phyloP scores from a whole-genome alignment of 2,329 filamentous ascomycete species.

The Cladosporium sp. region DNA sequence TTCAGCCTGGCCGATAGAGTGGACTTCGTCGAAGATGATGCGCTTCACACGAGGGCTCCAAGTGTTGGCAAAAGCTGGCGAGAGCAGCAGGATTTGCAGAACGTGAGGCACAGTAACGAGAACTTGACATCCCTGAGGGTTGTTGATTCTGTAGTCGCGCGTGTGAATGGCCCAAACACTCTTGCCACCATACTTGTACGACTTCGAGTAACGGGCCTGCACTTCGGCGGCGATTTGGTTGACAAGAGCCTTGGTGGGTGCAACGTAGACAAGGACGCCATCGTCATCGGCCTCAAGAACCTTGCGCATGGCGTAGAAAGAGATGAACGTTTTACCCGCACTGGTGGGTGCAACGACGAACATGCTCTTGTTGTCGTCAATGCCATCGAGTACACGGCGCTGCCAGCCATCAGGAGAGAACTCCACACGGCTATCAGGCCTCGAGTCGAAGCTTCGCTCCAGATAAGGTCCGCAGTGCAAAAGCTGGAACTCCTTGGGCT shows the following conservation, averaged over 20 bases:
- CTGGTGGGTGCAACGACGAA: slow-evolving; percentile 75
- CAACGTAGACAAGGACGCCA: slow-evolving; percentile 70
- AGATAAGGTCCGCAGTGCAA: slow-evolving; percentile 66
- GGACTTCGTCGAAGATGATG: slow-evolving; percentile 79
- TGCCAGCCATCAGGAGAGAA: slow-evolving; percentile 78
- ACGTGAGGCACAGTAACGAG: slow-evolving; percentile 74
- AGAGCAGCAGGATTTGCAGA: slow-evolving; percentile 70
- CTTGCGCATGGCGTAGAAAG: slow-evolving; percentile 78
- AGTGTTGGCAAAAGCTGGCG: slow-evolving; percentile 58
- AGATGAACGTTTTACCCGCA: slow-evolving; percentile 78
- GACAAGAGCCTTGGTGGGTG: slow-evolving; percentile 75
- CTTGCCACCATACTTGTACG: slow-evolving; percentile 54
- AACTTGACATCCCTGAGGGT: slow-evolving; percentile 66
- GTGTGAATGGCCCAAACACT: slow-evolving; percentile 78
- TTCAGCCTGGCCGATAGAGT: slow-evolving; percentile 71
- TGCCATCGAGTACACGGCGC: slow-evolving; percentile 64
- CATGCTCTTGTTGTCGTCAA: slow-evolving; percentile 65
- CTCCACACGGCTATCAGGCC: slow-evolving; percentile 61
- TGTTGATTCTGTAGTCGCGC: slow-evolving; percentile 69
- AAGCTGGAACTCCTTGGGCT: slow-evolving; percentile 60
- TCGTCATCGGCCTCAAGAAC: slow-evolving; percentile 64
- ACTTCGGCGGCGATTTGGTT: slow-evolving; percentile 80
- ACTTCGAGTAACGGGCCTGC: slow-evolving; percentile 68
- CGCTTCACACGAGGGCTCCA: slow-evolving; percentile 66
- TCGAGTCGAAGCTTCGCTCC: slow-evolving; percentile 67